Evolutionary conservation across 306 rosid genomes (phyloP), one percentile per base, ranked within the genome.

Genomic region (Medicago truncatula): DNA sequence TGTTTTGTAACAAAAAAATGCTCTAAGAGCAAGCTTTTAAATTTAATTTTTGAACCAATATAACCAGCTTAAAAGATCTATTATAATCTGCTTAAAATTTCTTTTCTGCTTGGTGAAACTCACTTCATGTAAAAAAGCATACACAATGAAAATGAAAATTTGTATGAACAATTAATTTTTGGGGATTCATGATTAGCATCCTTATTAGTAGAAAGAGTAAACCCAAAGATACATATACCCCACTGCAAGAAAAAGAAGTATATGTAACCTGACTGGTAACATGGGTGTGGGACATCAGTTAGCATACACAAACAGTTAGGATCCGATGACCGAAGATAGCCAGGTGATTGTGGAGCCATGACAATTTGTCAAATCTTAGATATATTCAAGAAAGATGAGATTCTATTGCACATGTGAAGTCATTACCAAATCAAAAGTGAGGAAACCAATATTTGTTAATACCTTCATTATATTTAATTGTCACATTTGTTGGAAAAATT

Each of bases 251-350:
- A 60, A 60, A 58, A 28, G 4, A 60, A 20, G 70, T 39, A 11
- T 21, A 9, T 18, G 25, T 39, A 65, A 65, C 49, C 71, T 40
- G 71, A 41, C 53, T 14, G 25, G 74, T 28, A 70, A 70, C 74
- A 70, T 70, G 61, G 28, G 43, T 50, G 74, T 70, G 74, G 75
- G 75, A 50, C 61, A 31, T 28, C 5, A 34, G 11, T 9, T 20
- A 70, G 34, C 34, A 50, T 57, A 50, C 62, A 70, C 75, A 70
- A 50, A 53, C 75, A 70, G 62, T 70, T 70, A 70, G 14, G 62
- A 70, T 70, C 62, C 75, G 75, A 70, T 70, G 43, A 50, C 43
- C 62, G 6, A 50, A 15, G 25, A 5, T 50, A 10, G 41, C 62
- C 41, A 53, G 61, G 62, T 50, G 62, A 52, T 52, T 14, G 14